A percentile compares a stretch with the other conserved stretches of the same genome.
Conservation (phyloP, 441 rosid species). For the Bruguiera hainesii region DNA sequence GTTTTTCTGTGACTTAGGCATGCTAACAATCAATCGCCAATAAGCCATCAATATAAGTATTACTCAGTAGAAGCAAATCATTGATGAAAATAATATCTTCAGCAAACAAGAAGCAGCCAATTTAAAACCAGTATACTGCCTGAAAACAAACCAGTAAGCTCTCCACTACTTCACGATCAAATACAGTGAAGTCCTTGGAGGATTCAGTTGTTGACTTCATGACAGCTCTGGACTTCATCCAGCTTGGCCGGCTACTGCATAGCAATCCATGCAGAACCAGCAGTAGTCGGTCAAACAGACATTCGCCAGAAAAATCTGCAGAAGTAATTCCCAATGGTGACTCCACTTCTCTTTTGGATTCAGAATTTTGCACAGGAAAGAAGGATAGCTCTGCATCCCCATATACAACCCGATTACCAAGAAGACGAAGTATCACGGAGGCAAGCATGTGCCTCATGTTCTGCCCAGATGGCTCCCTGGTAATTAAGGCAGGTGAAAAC, state of each 20-base stretch:
- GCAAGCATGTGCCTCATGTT: conserved; percentile 91
- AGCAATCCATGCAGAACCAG: conserved; percentile 80
- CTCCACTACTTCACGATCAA: conserved; percentile 82
- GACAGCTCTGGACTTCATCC: conserved; percentile 62
- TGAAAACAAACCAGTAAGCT: conserved; percentile 71
- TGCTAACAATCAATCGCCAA: too few species aligned
- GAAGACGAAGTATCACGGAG: conserved; percentile 76
- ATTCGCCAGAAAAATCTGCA: conserved; percentile 56
- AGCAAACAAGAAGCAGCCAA: not conserved
- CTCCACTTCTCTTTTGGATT: conserved; percentile 63
- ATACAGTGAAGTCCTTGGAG: conserved; percentile 48
- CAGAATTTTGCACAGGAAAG: conserved; percentile 41
- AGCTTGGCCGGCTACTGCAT: conserved; percentile 71
- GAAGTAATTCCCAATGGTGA: conserved; percentile 37
- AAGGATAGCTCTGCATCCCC: conserved; percentile 68
- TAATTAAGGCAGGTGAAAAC: conserved; percentile 17
- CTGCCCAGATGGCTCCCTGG: conserved; percentile 81
- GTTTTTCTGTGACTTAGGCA: too few species aligned
- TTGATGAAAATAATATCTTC: too few species aligned
- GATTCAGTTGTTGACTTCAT: conserved; percentile 40
- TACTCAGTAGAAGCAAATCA: too few species aligned
- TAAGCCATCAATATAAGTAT: too few species aligned
- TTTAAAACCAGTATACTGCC: not conserved
- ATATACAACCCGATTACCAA: conserved; percentile 83
- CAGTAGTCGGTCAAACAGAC: conserved; percentile 78